Evolutionary conservation across 805 yeast genomes (phyloP).

Genomic region (Nakazawaea ernobii): DNA sequence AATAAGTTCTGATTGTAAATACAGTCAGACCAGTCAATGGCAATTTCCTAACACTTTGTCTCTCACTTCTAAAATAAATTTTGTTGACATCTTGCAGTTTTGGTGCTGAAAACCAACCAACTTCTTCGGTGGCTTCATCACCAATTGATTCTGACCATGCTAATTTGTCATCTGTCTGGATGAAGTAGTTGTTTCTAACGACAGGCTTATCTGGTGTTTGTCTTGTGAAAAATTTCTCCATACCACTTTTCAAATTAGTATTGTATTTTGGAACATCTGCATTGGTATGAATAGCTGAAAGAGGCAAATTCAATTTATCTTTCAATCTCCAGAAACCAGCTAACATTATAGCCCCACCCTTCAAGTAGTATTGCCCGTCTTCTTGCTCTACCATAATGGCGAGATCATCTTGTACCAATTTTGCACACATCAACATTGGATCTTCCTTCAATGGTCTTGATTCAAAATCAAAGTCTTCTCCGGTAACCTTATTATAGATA

Average conservation of each 20-base stretch:
- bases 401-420: conserved; percentile 58
- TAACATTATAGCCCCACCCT: conserved; percentile 56
- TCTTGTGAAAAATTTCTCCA: conserved; percentile 61
- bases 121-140: conserved; percentile 40
- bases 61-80: conserved; percentile 55
- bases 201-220: conserved; percentile 56
- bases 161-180: conserved; percentile 56
- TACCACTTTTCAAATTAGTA: conserved; percentile 51
- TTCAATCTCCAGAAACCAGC: conserved; percentile 68
- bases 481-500: conserved; percentile 45
- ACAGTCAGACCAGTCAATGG: conserved; percentile 53
- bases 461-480: conserved; percentile 39
- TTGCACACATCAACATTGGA: conserved; percentile 54
- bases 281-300: conserved; percentile 52
- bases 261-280: conserved; percentile 67
- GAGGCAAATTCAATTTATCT: conserved; percentile 52
- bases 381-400: conserved; percentile 60
- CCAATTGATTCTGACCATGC: conserved; percentile 68
- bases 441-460: conserved; percentile 35
- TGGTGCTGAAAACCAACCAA: conserved; percentile 63
- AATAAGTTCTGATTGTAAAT: conserved; percentile 62
- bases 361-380: conserved; percentile 50
- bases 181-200: conserved; percentile 60
- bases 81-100: conserved; percentile 40
- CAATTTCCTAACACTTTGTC: conserved; percentile 57